phyloP scores from a whole-genome alignment of 2,329 filamentous ascomycete genomes.

The Nigrospora oryzae region DNA sequence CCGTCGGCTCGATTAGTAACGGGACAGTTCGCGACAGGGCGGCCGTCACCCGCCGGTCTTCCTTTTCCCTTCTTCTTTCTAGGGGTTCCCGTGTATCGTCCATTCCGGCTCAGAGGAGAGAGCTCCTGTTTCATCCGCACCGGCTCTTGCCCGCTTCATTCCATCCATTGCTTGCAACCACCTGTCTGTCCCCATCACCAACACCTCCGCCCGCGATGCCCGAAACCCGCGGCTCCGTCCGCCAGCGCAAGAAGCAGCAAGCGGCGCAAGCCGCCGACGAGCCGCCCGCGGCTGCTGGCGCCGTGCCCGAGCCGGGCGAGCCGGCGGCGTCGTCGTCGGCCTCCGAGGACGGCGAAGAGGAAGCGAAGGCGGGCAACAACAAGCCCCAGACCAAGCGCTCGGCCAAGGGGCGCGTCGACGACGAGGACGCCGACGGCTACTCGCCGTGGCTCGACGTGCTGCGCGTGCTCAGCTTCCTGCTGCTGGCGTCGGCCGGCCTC shows the following conservation, averaged over 20 bases:
- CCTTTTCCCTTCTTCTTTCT: no score
- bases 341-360: conserved; percentile 16
- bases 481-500: conserved; percentile 57
- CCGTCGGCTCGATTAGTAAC: no score
- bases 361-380: conserved; percentile 7
- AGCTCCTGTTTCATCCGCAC: no score
- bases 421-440: conserved; percentile 56
- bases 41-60: no score
- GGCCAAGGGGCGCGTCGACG: conserved; percentile 32
- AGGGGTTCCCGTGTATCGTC: no score
- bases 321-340: conserved; percentile 8
- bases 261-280: conserved; percentile 9
- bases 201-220: conserved; percentile 5
- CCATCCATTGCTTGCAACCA: no score
- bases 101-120: no score
- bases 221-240: conserved; percentile 21
- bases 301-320: conserved; percentile 11
- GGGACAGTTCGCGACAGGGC: no score
- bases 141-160: no score
- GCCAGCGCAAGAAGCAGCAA: conserved; percentile 30
- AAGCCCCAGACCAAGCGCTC: conserved; percentile 17
- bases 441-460: conserved; percentile 55
- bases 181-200: no score
- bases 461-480: conserved; percentile 58
- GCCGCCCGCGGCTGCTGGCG: conserved; percentile 1